phyloP scores from a whole-genome alignment of 345 rosid species.

The Nephelium lappaceum region DNA sequence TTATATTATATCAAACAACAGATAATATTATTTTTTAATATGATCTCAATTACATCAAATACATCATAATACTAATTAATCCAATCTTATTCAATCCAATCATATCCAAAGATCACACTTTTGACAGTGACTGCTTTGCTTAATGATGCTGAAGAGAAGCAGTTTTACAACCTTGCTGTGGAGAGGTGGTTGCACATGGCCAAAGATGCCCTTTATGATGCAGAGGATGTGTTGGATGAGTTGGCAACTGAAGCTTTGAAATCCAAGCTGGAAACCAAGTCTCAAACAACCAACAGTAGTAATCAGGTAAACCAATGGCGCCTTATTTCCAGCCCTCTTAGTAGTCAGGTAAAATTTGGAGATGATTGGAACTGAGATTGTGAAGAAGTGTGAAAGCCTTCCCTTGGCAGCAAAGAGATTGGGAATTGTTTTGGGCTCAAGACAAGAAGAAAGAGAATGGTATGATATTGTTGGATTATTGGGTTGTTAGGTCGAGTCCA shows the following conservation, averaged over 20 bases:
- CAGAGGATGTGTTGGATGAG: slow-evolving; percentile 27
- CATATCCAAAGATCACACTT: slow-evolving; percentile 17
- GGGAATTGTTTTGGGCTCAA: slow-evolving; percentile 17
- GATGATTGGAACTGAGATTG: slow-evolving; percentile 22
- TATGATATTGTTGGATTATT: too few relatives aligned
- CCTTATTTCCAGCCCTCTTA: slow-evolving; percentile 2
- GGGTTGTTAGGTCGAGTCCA: too few relatives aligned
- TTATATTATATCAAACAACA: too few relatives aligned
- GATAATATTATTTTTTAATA: too few relatives aligned
- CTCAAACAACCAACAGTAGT: not conserved
- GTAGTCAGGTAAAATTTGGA: slow-evolving; percentile 19
- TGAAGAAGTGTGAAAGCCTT: slow-evolving; percentile 28
- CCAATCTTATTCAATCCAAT: too few relatives aligned
- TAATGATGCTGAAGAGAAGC: slow-evolving; percentile 25
- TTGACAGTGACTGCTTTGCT: slow-evolving; percentile 13
- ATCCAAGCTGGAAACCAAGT: slow-evolving; percentile 5
- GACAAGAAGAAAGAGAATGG: slow-evolving; percentile 10
- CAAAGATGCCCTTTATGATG: slow-evolving; percentile 19
- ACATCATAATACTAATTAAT: too few relatives aligned
- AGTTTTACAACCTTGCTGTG: not conserved
- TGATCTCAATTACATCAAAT: too few relatives aligned
- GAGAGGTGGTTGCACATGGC: slow-evolving; percentile 23
- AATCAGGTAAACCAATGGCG: slow-evolving; percentile 20
- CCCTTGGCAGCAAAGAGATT: slow-evolving; percentile 27
- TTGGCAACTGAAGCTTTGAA: slow-evolving; percentile 16